phyloP scores from a whole-genome alignment of 2,329 filamentous ascomycete genomes.

The Madurella mycetomatis region DNA sequence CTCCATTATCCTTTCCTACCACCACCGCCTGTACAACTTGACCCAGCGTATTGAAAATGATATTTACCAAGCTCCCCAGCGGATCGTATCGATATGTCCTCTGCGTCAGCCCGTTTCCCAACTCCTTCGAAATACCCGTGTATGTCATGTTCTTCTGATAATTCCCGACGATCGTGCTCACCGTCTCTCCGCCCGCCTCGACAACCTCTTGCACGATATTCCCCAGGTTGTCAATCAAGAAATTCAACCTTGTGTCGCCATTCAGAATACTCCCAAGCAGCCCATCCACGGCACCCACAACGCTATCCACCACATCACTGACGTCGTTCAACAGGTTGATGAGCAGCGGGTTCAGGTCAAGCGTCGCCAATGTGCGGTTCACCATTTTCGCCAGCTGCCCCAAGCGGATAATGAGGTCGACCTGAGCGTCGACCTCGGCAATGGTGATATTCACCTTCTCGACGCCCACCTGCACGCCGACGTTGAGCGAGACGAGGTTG shows the following conservation, averaged over 20 bases:
- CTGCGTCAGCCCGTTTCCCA: conserved; percentile 38
- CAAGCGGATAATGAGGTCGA: conserved; percentile 56
- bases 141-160: conserved; percentile 56
- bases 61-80: conserved; percentile 49
- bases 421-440: conserved; percentile 52
- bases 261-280: conserved; percentile 56
- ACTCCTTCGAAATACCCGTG: conserved; percentile 34
- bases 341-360: conserved; percentile 59
- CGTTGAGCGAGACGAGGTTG: conserved; percentile 50
- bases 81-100: conserved; percentile 50
- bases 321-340: conserved; percentile 52
- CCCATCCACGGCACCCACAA: conserved; percentile 55
- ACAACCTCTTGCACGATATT: conserved; percentile 59
- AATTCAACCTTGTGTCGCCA: conserved; percentile 49
- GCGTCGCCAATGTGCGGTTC: conserved; percentile 53
- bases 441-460: conserved; percentile 57
- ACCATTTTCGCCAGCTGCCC: conserved; percentile 58
- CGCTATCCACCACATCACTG: conserved; percentile 46
- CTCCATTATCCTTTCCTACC: conserved; percentile 23
- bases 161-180: conserved; percentile 54
- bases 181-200: conserved; percentile 39
- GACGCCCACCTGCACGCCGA: conserved; percentile 49
- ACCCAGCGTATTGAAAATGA: conserved; percentile 50
- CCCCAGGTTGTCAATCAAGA: conserved; percentile 57
- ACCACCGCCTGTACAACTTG: conserved; percentile 50